Base-by-base conservation (phyloP, 1,139 yeast genomes). In the Kodamaea sp. region DNA sequence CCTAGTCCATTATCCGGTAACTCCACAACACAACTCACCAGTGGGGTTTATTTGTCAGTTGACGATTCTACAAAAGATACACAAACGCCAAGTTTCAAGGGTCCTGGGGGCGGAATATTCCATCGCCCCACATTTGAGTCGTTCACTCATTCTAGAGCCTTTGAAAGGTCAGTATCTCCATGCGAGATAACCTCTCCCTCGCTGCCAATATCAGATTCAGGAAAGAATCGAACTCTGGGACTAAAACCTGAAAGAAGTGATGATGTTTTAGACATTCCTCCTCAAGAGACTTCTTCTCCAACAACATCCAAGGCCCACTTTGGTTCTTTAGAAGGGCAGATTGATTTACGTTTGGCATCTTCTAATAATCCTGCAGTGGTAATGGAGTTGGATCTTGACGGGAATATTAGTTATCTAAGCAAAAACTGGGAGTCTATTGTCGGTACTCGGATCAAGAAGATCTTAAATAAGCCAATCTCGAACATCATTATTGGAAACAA, bases 341-440 rank as follows among this genome's bases (percentile, higher is more conserved):
- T 69, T n/a, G 79, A 73, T 42, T 54, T 74, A 22, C 55, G 70
- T 13, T 47, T 68, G 19, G 90, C 90, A 1, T 78, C 85, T 13
- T 73, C 80, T 9, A 74, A 76, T 43, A 83, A 82, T 46, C 88
- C 88, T 4, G 82, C 89, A n/a, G 78, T 83, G n/a, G 83, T 92
- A 1, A 63, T 92, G 65, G 98, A 92, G 57, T 63, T 92, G 39
- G 92, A 84, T 50, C 63, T 88, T 51, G 83, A 82, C 48, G 89
- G 96, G 13, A 76, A 73, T 26, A 80, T 92, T n/a, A 75, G 77
- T 34, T 86, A 85, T 55, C 57, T 89, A 22, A 78, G 92, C 43
- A 74, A 73, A 42, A 78, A 83, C 43, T 90, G 97, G 97, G 83
- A 80, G 47, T 52, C 72, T 7, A 72, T 89, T 8, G 83, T 81